Evolutionary conservation across 495 filamentous ascomycete species (phyloP), one percentile per base, ranked within the genome.

Genomic region (Terfezia claveryi): DNA sequence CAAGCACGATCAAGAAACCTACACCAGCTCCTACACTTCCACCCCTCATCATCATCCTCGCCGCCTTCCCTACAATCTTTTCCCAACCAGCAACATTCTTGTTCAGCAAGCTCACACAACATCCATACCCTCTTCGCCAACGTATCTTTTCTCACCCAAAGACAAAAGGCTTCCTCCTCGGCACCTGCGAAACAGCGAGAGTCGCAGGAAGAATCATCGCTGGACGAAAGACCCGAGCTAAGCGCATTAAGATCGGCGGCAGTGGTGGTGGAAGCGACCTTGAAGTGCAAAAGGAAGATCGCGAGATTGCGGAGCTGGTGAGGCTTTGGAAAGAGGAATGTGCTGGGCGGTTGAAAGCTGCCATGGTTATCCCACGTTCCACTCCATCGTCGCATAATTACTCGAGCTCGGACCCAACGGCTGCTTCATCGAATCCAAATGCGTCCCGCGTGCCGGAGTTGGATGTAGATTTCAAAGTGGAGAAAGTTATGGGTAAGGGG

Each of bases 201-300:
- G 82, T 89, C 10, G 77, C 77, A 23, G 85, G 80, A 12, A 82
- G 81, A 23, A 76, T 96, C 50, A 81, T 98, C 56, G 83, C 85
- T 2, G 91, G 91, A 36, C 80, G 91, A 54, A 84, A 81, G 55
- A 68, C 81, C 51, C 81, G 91, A 53, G 74, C 80, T n/a, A 84
- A 93, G 67, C 23, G 76, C 74, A 50, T 87, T 88, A 23, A 94
- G 96, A 91, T 95, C 94, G 67, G 76, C 96, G 9, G 78, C 80
- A 2, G 79, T 81, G 8, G 71, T 92, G 12, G 86, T 89, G 66
- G 85, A 81, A 66, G 71, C 77, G 27, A 37, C 17, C 36, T 59
- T 56, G 54, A 87, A 96, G 68, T 70, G 74, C 76, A 79, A 37
- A 83, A 81, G 59, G 91, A 98, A 70, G 84, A 93, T 56, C 76